Evolutionary conservation across 129 eudicot genomes (phyloP), one percentile per base, ranked within the genome.

Genomic region (Lonicera japonica): DNA sequence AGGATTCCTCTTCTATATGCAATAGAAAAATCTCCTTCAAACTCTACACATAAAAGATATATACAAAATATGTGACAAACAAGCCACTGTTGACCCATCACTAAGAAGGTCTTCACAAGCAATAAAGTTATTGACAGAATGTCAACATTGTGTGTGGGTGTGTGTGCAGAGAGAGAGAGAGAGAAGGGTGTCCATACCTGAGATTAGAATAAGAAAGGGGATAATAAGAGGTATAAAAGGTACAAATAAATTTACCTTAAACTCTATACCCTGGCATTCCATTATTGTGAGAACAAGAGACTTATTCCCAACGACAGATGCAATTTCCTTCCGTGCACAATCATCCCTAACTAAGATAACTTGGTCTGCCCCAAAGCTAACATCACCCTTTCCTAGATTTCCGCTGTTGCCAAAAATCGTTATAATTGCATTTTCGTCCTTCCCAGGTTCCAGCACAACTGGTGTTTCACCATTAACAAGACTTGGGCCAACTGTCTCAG

Each of bases 191-290:
- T n/a, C n/a, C n/a, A n/a, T n/a, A n/a, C n/a, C n/a, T 10, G 3
- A 45, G n/a, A 45, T 45, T 10, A 45, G 51, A 45, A 10, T 15
- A 45, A 45, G 14, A 45, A 11, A 12, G 18, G 24, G 8, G 19
- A 29, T 17, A 1, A 51, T 21, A 12, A 55, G 5, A 46, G 3
- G 48, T 5, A 18, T 47, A 21, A 2, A 19, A 34, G 1, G 2
- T 29, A 29, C 66, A 8, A 25, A 15, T 45, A 46, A 23, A 22
- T 13, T 47, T 54, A 82, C 97, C 88, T 85, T 86, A 76, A 89
- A 89, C 29, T 89, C 97, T 8, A 85, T 84, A 47, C 97, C 95
- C 54, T 89, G 85, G 80, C 97, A 89, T 78, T 89, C 97, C 15
- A 89, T 73, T 34, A 89, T 56, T 1, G 90, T 85, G 56, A 89